Conservation (phyloP, 73 alveolate genomes). For the Diophrys sp. region DNA sequence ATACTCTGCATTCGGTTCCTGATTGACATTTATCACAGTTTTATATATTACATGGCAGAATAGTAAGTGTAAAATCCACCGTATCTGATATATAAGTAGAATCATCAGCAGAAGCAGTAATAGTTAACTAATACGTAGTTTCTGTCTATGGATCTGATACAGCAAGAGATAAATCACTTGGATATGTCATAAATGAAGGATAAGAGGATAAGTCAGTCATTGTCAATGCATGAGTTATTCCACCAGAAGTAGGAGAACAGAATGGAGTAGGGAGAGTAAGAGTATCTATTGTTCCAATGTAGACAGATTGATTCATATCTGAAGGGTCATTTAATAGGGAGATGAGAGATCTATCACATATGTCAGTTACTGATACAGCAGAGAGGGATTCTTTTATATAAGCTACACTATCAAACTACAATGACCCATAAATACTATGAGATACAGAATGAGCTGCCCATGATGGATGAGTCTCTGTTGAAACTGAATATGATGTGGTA, state of each 20-base stretch:
- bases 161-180: no score
- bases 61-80: not conserved
- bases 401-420: not conserved
- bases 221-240: not conserved
- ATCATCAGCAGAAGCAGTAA: not conserved
- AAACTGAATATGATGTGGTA: not conserved
- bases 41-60: not conserved
- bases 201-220: no score
- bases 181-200: no score
- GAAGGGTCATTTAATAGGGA: not conserved
- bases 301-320: not conserved
- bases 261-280: not conserved
- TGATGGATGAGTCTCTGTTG: not conserved
- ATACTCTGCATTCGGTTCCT: not conserved
- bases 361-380: not conserved
- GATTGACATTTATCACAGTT: not conserved
- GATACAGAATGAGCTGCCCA: not conserved
- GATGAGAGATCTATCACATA: not conserved
- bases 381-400: not conserved
- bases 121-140: no score
- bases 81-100: not conserved
- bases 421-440: not conserved
- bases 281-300: not conserved
- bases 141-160: no score
- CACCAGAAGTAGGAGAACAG: not conserved